Evolutionary conservation across 1,284 basidiomycete genomes (phyloP), one percentile per base, ranked within the genome.

Genomic region (Rhodofomes roseus): DNA sequence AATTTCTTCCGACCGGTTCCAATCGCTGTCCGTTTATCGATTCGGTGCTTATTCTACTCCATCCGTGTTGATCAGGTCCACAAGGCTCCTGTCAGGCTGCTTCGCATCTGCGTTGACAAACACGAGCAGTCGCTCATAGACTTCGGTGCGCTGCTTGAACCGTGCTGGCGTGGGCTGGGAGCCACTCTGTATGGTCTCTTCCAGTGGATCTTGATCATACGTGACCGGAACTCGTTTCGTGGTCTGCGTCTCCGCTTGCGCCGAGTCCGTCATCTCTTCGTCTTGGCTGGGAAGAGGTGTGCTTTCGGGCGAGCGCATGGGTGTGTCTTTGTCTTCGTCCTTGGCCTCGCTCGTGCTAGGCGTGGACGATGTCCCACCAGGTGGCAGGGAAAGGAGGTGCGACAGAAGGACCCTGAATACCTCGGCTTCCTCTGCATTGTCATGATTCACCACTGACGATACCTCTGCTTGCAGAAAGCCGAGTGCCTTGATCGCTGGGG

Each of bases 381-480:
- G 58, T 11, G 62, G 62, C 2, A 66, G 78, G 1, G 77, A 72
- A n/a, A 92, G 74, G 3, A 92, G 77, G 63, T 89, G 79, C 1
- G 84, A 79, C 46, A 92, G 80, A n/a, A 92, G 77, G 1, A 82
- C 80, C 37, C 87, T 81, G 70, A 91, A 92, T 3, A 74, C 67
- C 41, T 80, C 77, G 0, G 85, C 78, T 68, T 92, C 89, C 54
- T 82, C 80, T 2, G 79, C 68, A 62, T 87, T 80, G 52, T 71
- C 75, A 63, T 91, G 89, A 67, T 92, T 81, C 23, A 92, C 90
- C 4, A 90, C 85, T 1, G 79, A 79, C 0, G 84, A 84, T 11
- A 93, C 85, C 52, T 87, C 79, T 0, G 78, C 84, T 70, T 89
- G 87, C 20, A 93, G 75, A 72, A 90, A 92, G 16, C 77, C 78